Evolutionary conservation across 371 early-diverging fungal genomes (phyloP), one percentile per base, ranked within the genome.

Genomic region (Mucor sp.): DNA sequence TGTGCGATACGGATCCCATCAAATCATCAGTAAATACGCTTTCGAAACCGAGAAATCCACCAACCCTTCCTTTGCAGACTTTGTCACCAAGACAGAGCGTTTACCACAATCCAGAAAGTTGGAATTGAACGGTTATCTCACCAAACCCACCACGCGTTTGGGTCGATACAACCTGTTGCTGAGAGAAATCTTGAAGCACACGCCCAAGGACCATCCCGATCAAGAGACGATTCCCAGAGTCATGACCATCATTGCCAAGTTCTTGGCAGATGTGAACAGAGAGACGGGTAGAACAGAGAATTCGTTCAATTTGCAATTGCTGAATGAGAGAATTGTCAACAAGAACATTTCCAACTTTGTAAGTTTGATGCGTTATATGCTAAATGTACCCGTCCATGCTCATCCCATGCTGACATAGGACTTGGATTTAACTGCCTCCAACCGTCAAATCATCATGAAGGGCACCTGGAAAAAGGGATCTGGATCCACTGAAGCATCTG

Each of bases 161-260:
- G 97, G 94, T 7, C 85, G 97, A 59, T 98, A 97, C 67, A 93
- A 93, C 4, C 80, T 98, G 41, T 73, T 98, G 19, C 83, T 98
- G 14, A 84, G 91, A 62, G 93, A 91, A 14, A 90, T 95, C 25
- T 78, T 95, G n/a, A 93, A 95, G 73, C 86, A 91, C 68, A 93
- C 96, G 15, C 91, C 94, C 6, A 83, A 87, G 37, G 87, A 85
- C 50, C 91, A 94, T 72, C 92, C 94, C 0, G 98, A 97, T 70
- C 84, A 83, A 59, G 84, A 77, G 41, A 78, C 75, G 58, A 88
- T 86, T 59, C 84, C 90, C 8, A 77, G 86, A 68, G 93, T 87
- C 5, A 81, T 93, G 56, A 76, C 68, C n/a, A 84, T 85, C 19
- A 88, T 97, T 66, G 83, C 87, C 62, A 85, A 83, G 44, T 88